Conservation (phyloP, 73 alveolate genomes). For the Blepharisma japonicum region DNA sequence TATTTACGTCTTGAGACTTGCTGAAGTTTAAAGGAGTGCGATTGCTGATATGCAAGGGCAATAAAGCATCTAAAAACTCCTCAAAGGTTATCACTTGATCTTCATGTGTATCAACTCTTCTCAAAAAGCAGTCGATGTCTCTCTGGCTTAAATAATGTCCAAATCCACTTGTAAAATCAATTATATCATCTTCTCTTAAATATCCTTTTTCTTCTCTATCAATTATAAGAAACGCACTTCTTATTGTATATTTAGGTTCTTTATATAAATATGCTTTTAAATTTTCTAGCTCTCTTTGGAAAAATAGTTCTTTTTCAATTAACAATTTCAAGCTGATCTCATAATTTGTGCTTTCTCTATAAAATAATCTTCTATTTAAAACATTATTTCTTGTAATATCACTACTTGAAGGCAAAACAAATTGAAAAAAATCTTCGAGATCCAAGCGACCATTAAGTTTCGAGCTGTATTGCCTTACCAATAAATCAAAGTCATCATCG, state of each 20-base stretch:
- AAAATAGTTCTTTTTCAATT: background rate
- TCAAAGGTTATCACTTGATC: slow-evolving; percentile 39
- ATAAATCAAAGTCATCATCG: background rate
- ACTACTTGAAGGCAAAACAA: background rate
- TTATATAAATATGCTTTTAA: background rate
- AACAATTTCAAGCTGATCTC: background rate
- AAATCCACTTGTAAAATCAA: slow-evolving; percentile 14
- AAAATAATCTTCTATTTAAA: background rate
- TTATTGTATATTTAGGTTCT: background rate
- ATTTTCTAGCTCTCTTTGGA: background rate
- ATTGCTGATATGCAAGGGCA: slow-evolving; percentile 43
- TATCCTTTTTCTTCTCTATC: background rate
- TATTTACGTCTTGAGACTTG: too few species aligned
- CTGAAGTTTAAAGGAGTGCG: too few species aligned
- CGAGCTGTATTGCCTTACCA: background rate
- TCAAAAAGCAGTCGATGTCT: slow-evolving; percentile 37
- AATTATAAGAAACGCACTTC: background rate
- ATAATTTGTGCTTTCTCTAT: background rate
- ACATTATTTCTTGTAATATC: background rate
- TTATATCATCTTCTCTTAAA: slow-evolving; percentile 19
- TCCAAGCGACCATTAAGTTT: background rate
- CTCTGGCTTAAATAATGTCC: slow-evolving; percentile 30
- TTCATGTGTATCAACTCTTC: slow-evolving; percentile 39
- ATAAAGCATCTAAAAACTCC: slow-evolving; percentile 39
- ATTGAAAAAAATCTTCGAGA: slow-evolving; percentile 4